Conservation (phyloP, 768 basidiomycete genomes). For the Dendrothele bispora region DNA sequence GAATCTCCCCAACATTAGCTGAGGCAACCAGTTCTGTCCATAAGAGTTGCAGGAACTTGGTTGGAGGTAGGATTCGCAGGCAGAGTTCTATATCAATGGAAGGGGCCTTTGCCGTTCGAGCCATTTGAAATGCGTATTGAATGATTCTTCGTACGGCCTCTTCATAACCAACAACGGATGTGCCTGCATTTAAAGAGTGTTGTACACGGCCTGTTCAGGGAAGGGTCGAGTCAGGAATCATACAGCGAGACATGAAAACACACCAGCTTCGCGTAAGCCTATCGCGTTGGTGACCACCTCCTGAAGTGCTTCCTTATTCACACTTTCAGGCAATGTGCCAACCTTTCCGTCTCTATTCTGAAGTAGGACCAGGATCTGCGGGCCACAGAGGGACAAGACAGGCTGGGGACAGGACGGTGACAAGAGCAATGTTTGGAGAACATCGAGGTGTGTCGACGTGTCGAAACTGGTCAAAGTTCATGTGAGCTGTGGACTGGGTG, state of each 20-base stretch:
- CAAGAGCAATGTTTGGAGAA: conserved; percentile 64
- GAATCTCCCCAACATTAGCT: conserved; percentile 58
- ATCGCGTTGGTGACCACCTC: conserved; percentile 38
- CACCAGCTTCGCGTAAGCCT: conserved; percentile 38
- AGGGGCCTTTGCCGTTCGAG: conserved; percentile 62
- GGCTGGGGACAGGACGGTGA: conserved; percentile 65
- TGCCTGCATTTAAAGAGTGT: too few relatives aligned
- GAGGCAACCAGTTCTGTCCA: conserved; percentile 64
- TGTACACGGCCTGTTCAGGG: too few relatives aligned
- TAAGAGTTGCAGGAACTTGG: conserved; percentile 62
- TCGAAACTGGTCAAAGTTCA: conserved; percentile 36
- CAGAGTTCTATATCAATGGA: conserved; percentile 67
- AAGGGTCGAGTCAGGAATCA: too few relatives aligned
- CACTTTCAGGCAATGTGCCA: conserved; percentile 11
- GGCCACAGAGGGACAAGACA: conserved; percentile 64
- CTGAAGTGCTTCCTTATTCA: conserved; percentile 39
- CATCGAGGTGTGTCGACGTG: conserved; percentile 54
- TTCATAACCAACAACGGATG: too few relatives aligned
- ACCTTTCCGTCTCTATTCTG: conserved; percentile 34
- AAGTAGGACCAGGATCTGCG: conserved; percentile 47
- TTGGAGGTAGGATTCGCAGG: conserved; percentile 55
- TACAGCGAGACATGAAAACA: too few relatives aligned
- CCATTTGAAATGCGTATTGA: conserved; percentile 53
- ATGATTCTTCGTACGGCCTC: too few relatives aligned
- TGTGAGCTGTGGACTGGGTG: conserved; percentile 2